phyloP scores from a whole-genome alignment of 768 basidiomycete genomes.

The Lactarius tabidus region DNA sequence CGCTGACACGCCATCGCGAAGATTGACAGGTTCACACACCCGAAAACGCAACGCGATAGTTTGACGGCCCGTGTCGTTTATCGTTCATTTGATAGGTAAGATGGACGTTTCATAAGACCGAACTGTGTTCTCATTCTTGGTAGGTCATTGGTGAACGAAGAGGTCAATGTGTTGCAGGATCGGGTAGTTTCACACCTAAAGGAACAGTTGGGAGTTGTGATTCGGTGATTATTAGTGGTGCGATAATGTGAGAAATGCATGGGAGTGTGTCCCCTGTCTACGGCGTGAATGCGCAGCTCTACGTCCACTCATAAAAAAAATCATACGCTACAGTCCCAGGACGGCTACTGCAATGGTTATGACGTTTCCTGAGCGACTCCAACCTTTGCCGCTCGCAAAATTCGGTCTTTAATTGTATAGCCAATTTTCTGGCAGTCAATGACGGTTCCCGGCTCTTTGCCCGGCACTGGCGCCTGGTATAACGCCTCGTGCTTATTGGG shows the following conservation, averaged over 20 bases:
- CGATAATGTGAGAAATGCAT: conserved; percentile 32
- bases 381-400: conserved; percentile 92
- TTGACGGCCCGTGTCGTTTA: conserved; percentile 91
- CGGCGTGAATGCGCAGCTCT: conserved; percentile 16
- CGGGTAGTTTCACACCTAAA: conserved; percentile 52
- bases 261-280: conserved; percentile 32
- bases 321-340: conserved; percentile 13
- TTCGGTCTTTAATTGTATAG: conserved; percentile 91
- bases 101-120: not conserved
- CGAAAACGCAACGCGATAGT: conserved; percentile 75
- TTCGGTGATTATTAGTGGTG: conserved; percentile 60
- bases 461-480: conserved; percentile 89
- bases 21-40: conserved; percentile 91
- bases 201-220: conserved; percentile 74
- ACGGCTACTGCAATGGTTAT: conserved; percentile 29
- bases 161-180: conserved; percentile 77
- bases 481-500: conserved; percentile 95
- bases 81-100: conserved; percentile 91
- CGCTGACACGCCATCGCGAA: conserved; percentile 34
- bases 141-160: conserved; percentile 85
- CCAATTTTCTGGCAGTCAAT: conserved; percentile 88
- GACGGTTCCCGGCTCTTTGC: conserved; percentile 83
- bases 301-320: conserved; percentile 10
- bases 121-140: not conserved
- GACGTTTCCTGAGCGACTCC: conserved; percentile 79